Conservation (phyloP, 441 rosid species). For the Adansonia gregorii region DNA sequence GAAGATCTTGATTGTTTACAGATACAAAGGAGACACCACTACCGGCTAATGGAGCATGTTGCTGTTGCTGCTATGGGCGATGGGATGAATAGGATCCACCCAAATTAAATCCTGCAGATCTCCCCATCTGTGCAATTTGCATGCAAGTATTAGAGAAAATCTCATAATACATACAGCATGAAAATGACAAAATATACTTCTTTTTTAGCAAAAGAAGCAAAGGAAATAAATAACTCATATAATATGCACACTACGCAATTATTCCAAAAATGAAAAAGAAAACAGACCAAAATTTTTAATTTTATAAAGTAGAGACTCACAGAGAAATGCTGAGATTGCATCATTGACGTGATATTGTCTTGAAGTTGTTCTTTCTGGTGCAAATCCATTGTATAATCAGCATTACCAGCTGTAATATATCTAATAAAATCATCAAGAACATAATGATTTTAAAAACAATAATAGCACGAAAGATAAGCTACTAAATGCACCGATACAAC, state of each 20-base stretch:
- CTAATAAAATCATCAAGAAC: slow-evolving; percentile 20
- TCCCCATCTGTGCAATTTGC: slow-evolving; percentile 70
- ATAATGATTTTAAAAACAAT: background rate
- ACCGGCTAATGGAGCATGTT: slow-evolving; percentile 72
- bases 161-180: background rate
- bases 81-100: slow-evolving; percentile 78
- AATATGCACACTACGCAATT: background rate
- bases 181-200: background rate
- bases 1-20: slow-evolving; percentile 74
- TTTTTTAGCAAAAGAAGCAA: background rate
- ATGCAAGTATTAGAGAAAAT: slow-evolving; percentile 28
- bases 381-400: slow-evolving; percentile 87
- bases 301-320: slow-evolving; percentile 48
- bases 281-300: slow-evolving; percentile 22
- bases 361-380: slow-evolving; percentile 97
- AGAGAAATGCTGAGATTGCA: slow-evolving; percentile 95
- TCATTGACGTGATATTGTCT: slow-evolving; percentile 80
- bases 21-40: slow-evolving; percentile 70
- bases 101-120: slow-evolving; percentile 85
- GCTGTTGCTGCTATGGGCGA: slow-evolving; percentile 76
- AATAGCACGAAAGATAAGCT: background rate
- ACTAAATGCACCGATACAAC: background rate
- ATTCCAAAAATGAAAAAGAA: background rate
- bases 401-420: slow-evolving; percentile 67
- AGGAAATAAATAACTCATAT: slow-evolving; percentile 19